A percentile compares a stretch with the other conserved stretches of the same genome.
phyloP scores from a whole-genome alignment of 2,329 filamentous ascomycete genomes.

The Teratosphaeria destructans region DNA sequence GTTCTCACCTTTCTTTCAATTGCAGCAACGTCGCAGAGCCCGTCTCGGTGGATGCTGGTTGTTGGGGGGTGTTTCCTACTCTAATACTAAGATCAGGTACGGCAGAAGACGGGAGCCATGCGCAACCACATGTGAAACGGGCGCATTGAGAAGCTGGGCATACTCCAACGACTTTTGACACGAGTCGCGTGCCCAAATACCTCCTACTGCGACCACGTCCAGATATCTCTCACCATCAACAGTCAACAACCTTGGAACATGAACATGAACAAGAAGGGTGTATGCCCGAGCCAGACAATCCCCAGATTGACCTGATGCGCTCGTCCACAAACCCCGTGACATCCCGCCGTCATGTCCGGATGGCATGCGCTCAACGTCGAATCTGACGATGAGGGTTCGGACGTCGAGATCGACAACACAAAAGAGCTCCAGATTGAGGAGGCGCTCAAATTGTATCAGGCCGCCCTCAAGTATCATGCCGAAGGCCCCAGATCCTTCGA shows the following conservation, averaged over 20 bases:
- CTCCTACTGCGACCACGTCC: too few species aligned
- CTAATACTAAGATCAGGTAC: too few species aligned
- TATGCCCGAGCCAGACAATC: too few species aligned
- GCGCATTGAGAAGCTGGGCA: not conserved
- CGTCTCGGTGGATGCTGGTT: too few species aligned
- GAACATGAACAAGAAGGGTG: too few species aligned
- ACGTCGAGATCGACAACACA: slow-evolving; percentile 88
- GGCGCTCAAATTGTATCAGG: slow-evolving; percentile 87
- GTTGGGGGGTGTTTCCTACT: not conserved
- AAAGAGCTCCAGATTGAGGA: slow-evolving; percentile 97
- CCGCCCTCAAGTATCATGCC: slow-evolving; percentile 79
- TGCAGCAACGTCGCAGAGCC: too few species aligned
- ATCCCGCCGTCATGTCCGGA: slow-evolving; percentile 36
- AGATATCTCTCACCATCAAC: too few species aligned
- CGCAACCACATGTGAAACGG: not conserved
- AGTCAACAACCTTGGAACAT: not conserved
- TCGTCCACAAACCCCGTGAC: not conserved
- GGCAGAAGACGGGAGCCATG: too few species aligned
- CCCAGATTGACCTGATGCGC: not conserved
- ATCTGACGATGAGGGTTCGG: slow-evolving; percentile 68
- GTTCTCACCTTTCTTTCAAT: too few species aligned
- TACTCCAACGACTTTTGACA: not conserved
- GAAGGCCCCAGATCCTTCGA: slow-evolving; percentile 68
- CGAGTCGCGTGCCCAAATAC: not conserved
- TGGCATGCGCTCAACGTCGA: slow-evolving; percentile 92